Conservation (phyloP, 169 alveolate species). For the Plasmodium gonderi region DNA sequence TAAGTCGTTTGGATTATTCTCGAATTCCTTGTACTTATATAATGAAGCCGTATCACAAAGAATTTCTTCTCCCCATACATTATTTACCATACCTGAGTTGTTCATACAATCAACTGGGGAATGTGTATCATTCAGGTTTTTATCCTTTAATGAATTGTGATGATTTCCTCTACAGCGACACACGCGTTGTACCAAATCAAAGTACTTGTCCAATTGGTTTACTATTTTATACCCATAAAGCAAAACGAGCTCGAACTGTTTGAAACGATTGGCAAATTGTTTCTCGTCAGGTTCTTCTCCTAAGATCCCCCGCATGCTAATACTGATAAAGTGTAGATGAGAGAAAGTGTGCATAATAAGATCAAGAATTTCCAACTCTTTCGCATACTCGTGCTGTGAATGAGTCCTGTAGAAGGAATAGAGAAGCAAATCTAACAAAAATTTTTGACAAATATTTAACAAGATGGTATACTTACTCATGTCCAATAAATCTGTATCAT, state of each 20-base stretch:
- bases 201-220: neutral
- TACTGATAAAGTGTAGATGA: neutral
- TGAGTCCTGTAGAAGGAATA: neutral
- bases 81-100: neutral
- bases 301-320: neutral
- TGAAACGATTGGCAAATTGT: neutral
- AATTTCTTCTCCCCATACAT: neutral
- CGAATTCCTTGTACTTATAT: neutral
- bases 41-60: neutral
- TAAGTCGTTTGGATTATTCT: neutral
- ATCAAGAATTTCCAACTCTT: neutral
- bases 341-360: neutral
- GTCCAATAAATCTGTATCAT: neutral
- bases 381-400: neutral
- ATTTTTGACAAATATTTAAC: conserved; percentile 35
- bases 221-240: neutral
- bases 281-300: neutral
- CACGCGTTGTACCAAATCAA: neutral
- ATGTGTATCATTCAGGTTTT: neutral
- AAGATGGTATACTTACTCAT: conserved; percentile 29
- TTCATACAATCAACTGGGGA: neutral
- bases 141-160: neutral
- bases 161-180: neutral
- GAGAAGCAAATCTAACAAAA: neutral
- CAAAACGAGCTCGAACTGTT: neutral